Percentiles rank a stretch among this genome's conserved stretches.
Conservation (phyloP, 345 rosid species). For the Populus simonii region DNA sequence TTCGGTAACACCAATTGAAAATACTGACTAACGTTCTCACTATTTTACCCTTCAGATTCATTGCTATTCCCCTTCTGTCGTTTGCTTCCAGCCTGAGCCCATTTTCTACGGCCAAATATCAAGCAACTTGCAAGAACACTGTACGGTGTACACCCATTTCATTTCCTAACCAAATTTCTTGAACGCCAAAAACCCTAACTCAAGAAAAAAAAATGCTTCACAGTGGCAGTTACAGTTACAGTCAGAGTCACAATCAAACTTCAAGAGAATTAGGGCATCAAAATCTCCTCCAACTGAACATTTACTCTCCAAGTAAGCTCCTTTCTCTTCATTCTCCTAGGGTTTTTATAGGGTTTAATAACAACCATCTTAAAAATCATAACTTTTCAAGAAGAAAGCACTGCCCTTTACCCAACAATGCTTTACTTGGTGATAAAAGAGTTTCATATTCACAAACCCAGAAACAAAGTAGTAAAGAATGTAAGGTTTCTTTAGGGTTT, state of each 20-base stretch:
- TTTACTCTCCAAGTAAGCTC: slow-evolving; percentile 40
- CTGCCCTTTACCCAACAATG: slow-evolving; percentile 10
- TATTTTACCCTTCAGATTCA: no score
- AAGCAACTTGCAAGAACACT: not conserved
- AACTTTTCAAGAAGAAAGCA: not conserved
- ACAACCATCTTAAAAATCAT: slow-evolving; percentile 9
- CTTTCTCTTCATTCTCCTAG: slow-evolving; percentile 26
- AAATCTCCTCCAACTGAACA: slow-evolving; percentile 21
- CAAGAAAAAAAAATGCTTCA: slow-evolving; percentile 26
- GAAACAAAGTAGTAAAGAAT: slow-evolving; percentile 22
- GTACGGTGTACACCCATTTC: not conserved
- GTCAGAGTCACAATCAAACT: slow-evolving; percentile 13
- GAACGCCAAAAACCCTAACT: not conserved
- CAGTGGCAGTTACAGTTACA: slow-evolving; percentile 12
- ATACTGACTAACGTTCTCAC: no score
- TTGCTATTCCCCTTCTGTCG: not conserved
- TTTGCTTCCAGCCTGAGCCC: not conserved
- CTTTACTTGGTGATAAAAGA: not conserved
- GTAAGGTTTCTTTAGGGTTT: slow-evolving; percentile 39
- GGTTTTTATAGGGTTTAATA: slow-evolving; percentile 30
- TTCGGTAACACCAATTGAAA: no score
- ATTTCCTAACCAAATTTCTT: not conserved
- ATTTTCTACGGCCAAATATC: no score
- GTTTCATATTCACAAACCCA: slow-evolving; percentile 8
- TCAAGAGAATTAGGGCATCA: slow-evolving; percentile 37